These are phyloP conservation scores for Ceratocystis variospora DNA, from an alignment of 2,329 filamentous ascomycete species.

Conservation along the genomic window DNA sequence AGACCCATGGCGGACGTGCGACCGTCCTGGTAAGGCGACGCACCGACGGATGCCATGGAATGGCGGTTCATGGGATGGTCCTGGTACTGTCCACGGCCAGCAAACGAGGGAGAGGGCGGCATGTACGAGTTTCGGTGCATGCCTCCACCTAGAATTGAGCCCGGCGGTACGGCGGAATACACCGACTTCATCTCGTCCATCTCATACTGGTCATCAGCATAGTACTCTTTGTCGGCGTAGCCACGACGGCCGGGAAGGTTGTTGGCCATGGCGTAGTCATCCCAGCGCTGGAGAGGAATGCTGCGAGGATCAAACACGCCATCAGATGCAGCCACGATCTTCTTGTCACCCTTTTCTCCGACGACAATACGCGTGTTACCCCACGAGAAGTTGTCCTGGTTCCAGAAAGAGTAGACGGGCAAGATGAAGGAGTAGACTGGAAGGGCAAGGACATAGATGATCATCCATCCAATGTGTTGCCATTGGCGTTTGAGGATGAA, in stretches of 20 bases:
- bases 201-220: conserved; percentile 70
- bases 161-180: conserved; percentile 81
- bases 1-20: conserved; percentile 51
- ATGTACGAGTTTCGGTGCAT: conserved; percentile 64
- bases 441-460: conserved; percentile 93
- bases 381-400: conserved; percentile 98
- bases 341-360: conserved; percentile 80
- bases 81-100: conserved; percentile 35
- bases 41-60: conserved; percentile 55
- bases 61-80: conserved; percentile 46
- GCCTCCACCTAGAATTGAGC: conserved; percentile 51
- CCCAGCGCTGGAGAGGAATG: conserved; percentile 91
- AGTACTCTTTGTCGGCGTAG: conserved; percentile 51
- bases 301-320: conserved; percentile 82
- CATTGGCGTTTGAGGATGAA: conserved; percentile 96
- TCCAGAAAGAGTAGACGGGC: conserved; percentile 98
- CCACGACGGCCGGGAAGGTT: conserved; percentile 84
- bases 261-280: conserved; percentile 81
- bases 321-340: conserved; percentile 73
- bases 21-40: conserved; percentile 47
- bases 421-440: conserved; percentile 86
- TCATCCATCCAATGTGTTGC: conserved; percentile 99
- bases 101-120: conserved; percentile 69
- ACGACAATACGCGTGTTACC: conserved; percentile 97
- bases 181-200: conserved; percentile 97